Evolutionary conservation across 805 yeast species (phyloP), one percentile per base, ranked within the genome.

Genomic region (Nakazawaea anatomiae): DNA sequence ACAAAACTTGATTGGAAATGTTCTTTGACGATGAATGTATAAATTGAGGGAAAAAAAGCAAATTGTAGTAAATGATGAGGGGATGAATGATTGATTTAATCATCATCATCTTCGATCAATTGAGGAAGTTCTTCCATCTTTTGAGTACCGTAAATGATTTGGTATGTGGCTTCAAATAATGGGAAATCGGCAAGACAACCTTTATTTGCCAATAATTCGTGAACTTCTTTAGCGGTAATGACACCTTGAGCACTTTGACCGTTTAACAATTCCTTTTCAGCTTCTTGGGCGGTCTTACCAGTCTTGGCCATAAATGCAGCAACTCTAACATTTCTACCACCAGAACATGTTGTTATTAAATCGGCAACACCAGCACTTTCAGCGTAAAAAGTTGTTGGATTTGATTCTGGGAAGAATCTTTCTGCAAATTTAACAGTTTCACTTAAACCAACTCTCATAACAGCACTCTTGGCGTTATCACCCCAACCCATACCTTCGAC

Each of bases 401-500:
- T 71, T 58, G 87, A 82, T 54, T 77, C 81, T 40, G 85, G 91
- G 83, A 82, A 94, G 72, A 88, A 91, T 60, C 75, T 76, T 62
- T 81, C 76, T 41, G 96, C 94, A 69, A 94, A 94, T 65, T 80
- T 79, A 67, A 91, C 87, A 64, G 87, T 89, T 74, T 94, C 99
- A 62, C 85, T 79, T 57, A 94, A 73, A 45, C 99, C 99, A 58
- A 92, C 86, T 73, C 99, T 82, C 91, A 92, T 95, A 61, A 94
- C 84, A 42, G 98, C 99, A 51, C 98, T 86, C 71, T 92, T 90
- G 57, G 99, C 98, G 68, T 94, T 94, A 71, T 90, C 96, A 69
- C 99, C 99, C 99, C 99, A 94, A 56, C 96, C 96, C 56, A 88
- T 78, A 60, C 99, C 99, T 70, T 89, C 96, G 55, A 92, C 98